Evolutionary conservation across 208 protist genomes (phyloP), one percentile per base, ranked within the genome.

Genomic region (Trypanosoma mega): DNA sequence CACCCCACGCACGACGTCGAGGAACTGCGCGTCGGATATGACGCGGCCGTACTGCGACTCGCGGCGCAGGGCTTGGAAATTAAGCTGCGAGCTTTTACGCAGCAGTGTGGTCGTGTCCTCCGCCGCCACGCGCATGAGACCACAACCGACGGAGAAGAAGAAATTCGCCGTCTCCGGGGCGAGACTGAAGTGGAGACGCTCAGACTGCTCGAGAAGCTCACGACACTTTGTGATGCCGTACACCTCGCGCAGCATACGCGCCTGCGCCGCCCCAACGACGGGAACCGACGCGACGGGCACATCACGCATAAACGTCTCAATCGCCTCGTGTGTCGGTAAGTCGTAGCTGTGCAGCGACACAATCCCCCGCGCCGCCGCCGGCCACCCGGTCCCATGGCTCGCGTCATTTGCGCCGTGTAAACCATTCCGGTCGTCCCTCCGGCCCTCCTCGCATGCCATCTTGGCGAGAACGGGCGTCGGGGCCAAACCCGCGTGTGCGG

Each of bases 401-500:
- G n/a, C n/a, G n/a, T n/a, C n/a, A n/a, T n/a, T n/a, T n/a, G n/a
- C n/a, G n/a, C n/a, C n/a, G n/a, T n/a, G n/a, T n/a, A n/a, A n/a
- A n/a, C n/a, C n/a, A n/a, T n/a, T n/a, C n/a, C n/a, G n/a, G n/a
- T 51, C n/a, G 2, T 58, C 33, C 20, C 29, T 37, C 16, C 24
- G 30, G 30, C 52, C 74, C 1, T 56, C 78, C 26, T 92, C 83
- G 59, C 89, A 92, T 24, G 85, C 89, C 31, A 95, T 78, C 74
- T 95, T 95, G 6, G 89, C 85, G n/a, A 90, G 30, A 14, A 86
- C 74, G 1, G 83, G 68, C 0, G 73, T 85, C 2, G 61, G 66
- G 0, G 79, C 87, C 0, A 93, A 66, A 30, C 89, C 89, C 12
- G 90, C 78, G 58, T 78, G 89, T 16, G 92, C 73, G 5, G 72